phyloP scores from a whole-genome alignment of 164 flowering plant species.

The Vitis rotundifolia region DNA sequence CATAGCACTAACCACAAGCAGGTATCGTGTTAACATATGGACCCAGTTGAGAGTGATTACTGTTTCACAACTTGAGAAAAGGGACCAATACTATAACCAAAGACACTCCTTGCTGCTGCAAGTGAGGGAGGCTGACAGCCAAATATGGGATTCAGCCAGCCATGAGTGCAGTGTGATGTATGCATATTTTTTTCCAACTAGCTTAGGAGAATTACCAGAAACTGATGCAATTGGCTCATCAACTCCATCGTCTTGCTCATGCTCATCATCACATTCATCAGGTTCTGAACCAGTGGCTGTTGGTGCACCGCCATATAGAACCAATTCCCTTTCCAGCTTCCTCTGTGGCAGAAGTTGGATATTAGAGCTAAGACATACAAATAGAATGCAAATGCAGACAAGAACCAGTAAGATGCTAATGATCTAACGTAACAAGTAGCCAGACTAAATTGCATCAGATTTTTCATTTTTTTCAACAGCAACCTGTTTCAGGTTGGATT shows the following conservation, averaged over 20 bases:
- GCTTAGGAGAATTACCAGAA: conserved; percentile 37
- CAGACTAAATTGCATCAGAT: too few species aligned
- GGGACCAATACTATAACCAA: too few species aligned
- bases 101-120: too few species aligned
- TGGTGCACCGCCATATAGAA: conserved; percentile 47
- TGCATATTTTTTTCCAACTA: not conserved
- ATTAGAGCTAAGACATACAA: not conserved
- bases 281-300: conserved; percentile 30
- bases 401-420: too few species aligned
- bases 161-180: not conserved
- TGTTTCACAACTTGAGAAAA: too few species aligned
- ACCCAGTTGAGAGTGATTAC: too few species aligned
- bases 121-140: not conserved
- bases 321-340: conserved; percentile 63
- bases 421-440: too few species aligned
- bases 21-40: too few species aligned
- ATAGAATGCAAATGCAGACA: not conserved
- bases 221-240: conserved; percentile 35
- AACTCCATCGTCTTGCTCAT: conserved; percentile 41
- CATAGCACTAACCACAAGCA: too few species aligned
- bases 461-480: too few species aligned
- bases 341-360: conserved; percentile 43
- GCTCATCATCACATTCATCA: conserved; percentile 37
- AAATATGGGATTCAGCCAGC: too few species aligned
- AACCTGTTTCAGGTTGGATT: too few species aligned